A percentile compares a stretch with the other conserved stretches of the same genome.
These are phyloP conservation scores for Penicillium canariense DNA, from an alignment of 495 filamentous ascomycete genomes.

Conservation along the genomic window DNA sequence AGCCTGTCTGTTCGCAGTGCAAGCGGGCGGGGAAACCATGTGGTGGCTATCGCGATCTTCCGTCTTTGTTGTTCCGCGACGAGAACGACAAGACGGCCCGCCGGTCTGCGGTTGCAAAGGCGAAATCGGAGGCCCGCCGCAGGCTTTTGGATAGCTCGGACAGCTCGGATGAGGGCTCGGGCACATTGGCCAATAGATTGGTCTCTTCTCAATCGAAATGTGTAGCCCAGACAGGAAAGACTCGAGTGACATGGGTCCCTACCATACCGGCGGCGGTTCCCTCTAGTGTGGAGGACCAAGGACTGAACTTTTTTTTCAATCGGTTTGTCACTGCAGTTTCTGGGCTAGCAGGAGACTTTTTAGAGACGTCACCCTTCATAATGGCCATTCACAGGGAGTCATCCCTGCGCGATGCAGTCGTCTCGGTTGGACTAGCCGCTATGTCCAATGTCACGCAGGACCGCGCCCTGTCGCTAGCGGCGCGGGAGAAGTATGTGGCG, in stretches of 20 bases:
- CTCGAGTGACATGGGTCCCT: background rate
- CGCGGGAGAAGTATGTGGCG: constrained; percentile 23
- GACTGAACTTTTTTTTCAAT: constrained; percentile 21
- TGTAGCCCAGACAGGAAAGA: background rate
- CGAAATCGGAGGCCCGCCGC: constrained; percentile 11
- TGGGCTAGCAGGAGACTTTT: background rate
- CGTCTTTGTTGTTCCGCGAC: constrained; percentile 21
- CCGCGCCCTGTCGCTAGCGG: constrained; percentile 12
- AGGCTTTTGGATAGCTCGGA: constrained; percentile 8
- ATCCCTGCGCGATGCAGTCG: constrained; percentile 18
- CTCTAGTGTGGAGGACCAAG: constrained; percentile 15
- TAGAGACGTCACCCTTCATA: constrained; percentile 7
- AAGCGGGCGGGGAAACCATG: constrained; percentile 22
- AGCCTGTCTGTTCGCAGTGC: constrained; percentile 26
- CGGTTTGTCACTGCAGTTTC: constrained; percentile 14
- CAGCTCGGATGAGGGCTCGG: background rate
- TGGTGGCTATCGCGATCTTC: constrained; percentile 25
- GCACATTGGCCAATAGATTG: background rate
- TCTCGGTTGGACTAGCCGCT: constrained; percentile 27
- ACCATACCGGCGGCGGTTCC: constrained; percentile 7
- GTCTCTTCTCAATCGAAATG: background rate
- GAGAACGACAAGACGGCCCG: constrained; percentile 24
- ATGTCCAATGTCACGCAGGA: constrained; percentile 26
- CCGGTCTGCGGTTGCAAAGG: constrained; percentile 18
- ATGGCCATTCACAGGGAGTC: background rate